Conservation (phyloP, 2,329 filamentous ascomycete genomes). For the Chaetomiaceae sp. region DNA sequence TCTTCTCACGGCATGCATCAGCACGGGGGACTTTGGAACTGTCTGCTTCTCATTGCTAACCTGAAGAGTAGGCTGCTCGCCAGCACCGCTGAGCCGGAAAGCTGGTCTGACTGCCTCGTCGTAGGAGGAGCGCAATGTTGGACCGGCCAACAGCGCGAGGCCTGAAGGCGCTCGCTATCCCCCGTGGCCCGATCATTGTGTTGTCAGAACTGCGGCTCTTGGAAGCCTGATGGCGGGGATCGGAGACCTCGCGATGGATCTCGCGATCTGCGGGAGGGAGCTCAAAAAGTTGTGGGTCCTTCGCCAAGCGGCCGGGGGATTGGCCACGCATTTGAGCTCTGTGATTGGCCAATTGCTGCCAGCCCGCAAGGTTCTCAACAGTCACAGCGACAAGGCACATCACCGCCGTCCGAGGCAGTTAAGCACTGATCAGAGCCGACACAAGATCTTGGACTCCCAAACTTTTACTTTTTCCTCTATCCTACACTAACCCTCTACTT, state of each 20-base stretch:
- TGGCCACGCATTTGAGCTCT: no score
- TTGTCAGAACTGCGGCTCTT: constrained; percentile 3
- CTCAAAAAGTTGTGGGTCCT: constrained; percentile 14
- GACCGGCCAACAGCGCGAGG: constrained; percentile 3
- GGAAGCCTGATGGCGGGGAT: constrained; percentile 10
- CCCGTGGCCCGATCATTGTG: constrained; percentile 19
- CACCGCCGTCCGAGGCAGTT: no score
- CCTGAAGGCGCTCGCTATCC: constrained; percentile 15
- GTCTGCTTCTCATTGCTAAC: constrained; percentile 18
- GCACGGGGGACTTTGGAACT: background rate
- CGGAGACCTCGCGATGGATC: constrained; percentile 9
- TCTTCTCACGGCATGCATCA: constrained; percentile 12
- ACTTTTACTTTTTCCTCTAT: constrained; percentile 8
- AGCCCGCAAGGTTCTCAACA: constrained; percentile 13
- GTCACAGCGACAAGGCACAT: background rate
- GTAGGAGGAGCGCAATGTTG: constrained; percentile 1
- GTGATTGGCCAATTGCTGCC: constrained; percentile 19
- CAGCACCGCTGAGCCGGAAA: constrained; percentile 5
- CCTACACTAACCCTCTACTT: constrained; percentile 10
- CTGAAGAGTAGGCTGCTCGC: constrained; percentile 25
- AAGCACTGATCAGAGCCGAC: no score
- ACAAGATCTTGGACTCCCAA: background rate
- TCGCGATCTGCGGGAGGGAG: constrained; percentile 2
- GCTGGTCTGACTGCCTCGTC: constrained; percentile 9
- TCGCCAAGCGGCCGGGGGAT: constrained; percentile 10